Evolutionary conservation across 2,329 filamentous ascomycete genomes (phyloP), one percentile per base, ranked within the genome.

Genomic region (Simplicillium sp.): DNA sequence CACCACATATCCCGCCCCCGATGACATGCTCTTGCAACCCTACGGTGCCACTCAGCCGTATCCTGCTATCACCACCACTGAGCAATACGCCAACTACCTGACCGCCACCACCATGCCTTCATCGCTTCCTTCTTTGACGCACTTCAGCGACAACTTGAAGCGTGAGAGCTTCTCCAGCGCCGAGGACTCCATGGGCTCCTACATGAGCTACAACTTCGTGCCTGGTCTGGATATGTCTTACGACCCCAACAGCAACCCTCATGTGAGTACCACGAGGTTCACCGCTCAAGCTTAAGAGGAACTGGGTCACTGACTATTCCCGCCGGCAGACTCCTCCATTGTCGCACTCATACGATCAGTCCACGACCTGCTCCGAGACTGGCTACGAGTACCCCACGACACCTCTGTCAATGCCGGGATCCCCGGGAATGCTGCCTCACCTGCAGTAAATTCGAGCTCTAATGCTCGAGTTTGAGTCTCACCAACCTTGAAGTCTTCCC

Each of bases 271-370:
- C 20, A 9, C 20, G 20, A 25, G 20, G 20, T 25, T 25, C 20
- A 25, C 20, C 20, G 20, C 20, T 25, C 20, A 25, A 25, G 20
- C 20, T 25, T 25, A 25, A 25, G 18, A 38, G 59, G 59, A 62
- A 53, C 52, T 57, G 55, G 59, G 59, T 64, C 67, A 67, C 72
- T 73, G 68, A 74, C 66, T 59, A 59, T 58, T 62, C 54, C 59
- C 50, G n/a, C 28, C n/a, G n/a, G 53, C 66, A 88, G 84, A 87
- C 84, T 61, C 84, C 84, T 65, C 80, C 84, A 56, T 75, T 87
- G 52, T 84, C 81, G 54, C 81, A 84, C 58, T 82, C 79, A 20
- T 84, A 80, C 59, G 80, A 84, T 53, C 75, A 79, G 57, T 85
- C 80, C 39, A 66, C 74, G 45, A 71, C 67, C 53, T 77, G 75